These are phyloP conservation scores for Dacryopinax primogenitus DNA, from an alignment of 768 basidiomycete species.

Conservation along the genomic window DNA sequence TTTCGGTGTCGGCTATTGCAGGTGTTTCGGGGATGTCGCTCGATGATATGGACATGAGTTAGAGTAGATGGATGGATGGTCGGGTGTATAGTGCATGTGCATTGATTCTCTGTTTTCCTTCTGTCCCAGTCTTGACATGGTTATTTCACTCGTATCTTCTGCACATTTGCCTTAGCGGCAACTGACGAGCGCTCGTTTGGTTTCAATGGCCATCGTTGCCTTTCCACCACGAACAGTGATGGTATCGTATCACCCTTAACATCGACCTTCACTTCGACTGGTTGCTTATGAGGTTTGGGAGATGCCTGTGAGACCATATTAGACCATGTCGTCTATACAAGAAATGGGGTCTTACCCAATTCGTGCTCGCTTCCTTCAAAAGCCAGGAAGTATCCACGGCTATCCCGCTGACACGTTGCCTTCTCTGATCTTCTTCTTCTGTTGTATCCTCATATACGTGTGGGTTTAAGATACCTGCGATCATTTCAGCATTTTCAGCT, in stretches of 20 bases:
- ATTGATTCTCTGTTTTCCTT: background rate
- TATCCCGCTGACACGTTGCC: background rate
- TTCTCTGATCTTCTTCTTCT: background rate
- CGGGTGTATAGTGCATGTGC: background rate
- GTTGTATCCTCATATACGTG: background rate
- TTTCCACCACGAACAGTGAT: background rate
- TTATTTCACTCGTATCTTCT: background rate
- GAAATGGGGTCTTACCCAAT: background rate
- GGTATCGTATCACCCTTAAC: background rate
- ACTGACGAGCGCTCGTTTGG: background rate
- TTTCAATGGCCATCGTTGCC: background rate
- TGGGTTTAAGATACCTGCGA: background rate
- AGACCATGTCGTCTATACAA: background rate
- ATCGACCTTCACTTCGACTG: background rate
- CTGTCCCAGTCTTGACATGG: background rate
- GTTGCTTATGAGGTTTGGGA: conserved; percentile 2
- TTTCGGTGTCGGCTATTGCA: background rate
- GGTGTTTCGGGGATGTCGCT: background rate
- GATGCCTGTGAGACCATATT: background rate
- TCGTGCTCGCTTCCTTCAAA: background rate
- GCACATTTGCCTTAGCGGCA: background rate
- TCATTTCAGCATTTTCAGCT: too few species aligned
- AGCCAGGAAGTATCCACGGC: background rate
- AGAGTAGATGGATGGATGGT: background rate
- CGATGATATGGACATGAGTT: background rate